Base-by-base conservation (phyloP, 768 basidiomycete genomes). In the Dioszegia crocea region DNA sequence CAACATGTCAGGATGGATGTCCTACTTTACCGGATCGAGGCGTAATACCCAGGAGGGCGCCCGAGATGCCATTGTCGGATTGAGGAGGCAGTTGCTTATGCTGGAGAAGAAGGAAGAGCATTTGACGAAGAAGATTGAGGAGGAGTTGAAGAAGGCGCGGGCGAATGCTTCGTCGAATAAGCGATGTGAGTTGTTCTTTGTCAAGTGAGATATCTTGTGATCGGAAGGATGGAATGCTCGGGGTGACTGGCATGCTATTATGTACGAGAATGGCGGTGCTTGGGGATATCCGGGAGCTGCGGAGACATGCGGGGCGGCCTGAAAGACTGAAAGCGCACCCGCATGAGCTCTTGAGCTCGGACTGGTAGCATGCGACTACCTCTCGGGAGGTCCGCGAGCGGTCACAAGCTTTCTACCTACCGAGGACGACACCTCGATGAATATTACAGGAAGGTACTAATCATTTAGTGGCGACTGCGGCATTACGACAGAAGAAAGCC, bases 41-140 rank as follows among this genome's bases (percentile, higher is more conserved):
- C 66, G 67, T 44, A 88, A 93, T 73, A 83, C 89, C 23, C 89
- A 88, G 78, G 85, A 88, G 78, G 81, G 86, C 26, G 87, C 94
- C 44, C 83, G 91, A 63, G 90, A 96, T 75, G 90, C 96, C 47
- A 99, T 99, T 77, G 88, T 98, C 60, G 83, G 83, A 44, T 82
- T 99, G 67, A 85, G 94, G 71, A 88, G 94, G 79, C 92, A 98
- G 77, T 83, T 97, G 62, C 85, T 90, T 79, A 88, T 94, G 86
- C 85, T 98, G 67, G 92, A 97, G 84, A 99, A 97, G 90, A 97
- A 94, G 82, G 96, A 97, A 81, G 94, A 98, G 77, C 83, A 89
- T 78, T 80, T 97, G 62, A 87, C 88, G 82, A 92, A 89, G 84
- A 91, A 93, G 85, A 89, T 96, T 65, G 91, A 94, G 53, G 91